A percentile compares a stretch with the other conserved stretches of the same genome.
phyloP scores from a whole-genome alignment of 306 rosid species.

The Acacia confusa region DNA sequence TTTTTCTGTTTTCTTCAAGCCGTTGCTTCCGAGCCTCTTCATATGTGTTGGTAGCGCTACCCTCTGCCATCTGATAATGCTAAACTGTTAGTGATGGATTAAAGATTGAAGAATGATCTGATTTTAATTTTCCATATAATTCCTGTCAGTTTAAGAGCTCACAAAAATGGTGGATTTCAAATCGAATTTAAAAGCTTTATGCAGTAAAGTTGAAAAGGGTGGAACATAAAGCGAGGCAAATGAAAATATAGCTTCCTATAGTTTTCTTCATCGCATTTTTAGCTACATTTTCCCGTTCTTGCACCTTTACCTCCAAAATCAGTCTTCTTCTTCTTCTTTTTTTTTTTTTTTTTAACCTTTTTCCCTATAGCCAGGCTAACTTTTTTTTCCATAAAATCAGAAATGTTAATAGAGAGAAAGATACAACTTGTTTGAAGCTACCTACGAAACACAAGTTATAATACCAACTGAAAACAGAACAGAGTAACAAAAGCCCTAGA shows the following conservation, averaged over 20 bases:
- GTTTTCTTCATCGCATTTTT: background rate
- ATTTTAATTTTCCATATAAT: background rate
- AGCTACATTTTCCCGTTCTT: background rate
- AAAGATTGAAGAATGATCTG: background rate
- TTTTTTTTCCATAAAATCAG: background rate
- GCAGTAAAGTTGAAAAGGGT: background rate
- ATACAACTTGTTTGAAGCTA: background rate
- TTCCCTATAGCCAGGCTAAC: background rate
- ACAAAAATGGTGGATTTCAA: background rate
- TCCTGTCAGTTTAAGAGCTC: background rate
- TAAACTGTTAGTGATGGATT: background rate
- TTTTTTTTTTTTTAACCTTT: background rate
- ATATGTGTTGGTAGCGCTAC: conserved; percentile 38
- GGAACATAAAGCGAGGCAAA: background rate
- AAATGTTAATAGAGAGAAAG: background rate
- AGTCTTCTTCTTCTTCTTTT: background rate
- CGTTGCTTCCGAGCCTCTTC: conserved; percentile 72
- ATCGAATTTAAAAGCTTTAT: background rate
- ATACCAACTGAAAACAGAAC: background rate
- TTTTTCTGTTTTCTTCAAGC: conserved; percentile 67
- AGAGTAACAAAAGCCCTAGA: background rate
- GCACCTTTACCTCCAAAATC: background rate
- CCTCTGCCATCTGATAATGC: conserved; percentile 43
- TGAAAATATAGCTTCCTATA: background rate
- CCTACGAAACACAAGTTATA: background rate